Conservation (phyloP, 805 yeast genomes). For the Kodamaea lidongshanica region DNA sequence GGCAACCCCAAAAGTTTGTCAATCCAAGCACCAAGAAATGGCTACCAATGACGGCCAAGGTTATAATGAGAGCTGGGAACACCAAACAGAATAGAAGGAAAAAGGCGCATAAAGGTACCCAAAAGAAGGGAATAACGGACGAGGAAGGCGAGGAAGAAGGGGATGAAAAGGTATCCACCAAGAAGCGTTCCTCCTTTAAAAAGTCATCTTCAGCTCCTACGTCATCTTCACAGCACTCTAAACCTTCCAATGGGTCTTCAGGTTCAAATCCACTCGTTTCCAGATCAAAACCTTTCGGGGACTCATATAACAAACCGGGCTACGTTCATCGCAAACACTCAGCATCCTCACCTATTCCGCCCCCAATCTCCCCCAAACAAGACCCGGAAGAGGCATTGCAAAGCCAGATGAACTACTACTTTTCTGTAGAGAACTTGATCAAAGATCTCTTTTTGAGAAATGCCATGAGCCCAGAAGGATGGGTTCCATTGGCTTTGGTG, state of each 20-base stretch:
- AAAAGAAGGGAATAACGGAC: conserved; percentile 7
- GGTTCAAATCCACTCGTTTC: conserved; percentile 17
- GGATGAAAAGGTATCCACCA: conserved; percentile 2
- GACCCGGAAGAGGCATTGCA: conserved; percentile 40
- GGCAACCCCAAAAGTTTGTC: conserved; percentile 28
- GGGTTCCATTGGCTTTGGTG: conserved; percentile 56
- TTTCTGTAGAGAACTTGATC: conserved; percentile 78
- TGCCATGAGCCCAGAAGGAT: conserved; percentile 74
- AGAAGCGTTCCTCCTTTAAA: no score
- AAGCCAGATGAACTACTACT: conserved; percentile 81
- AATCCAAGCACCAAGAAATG: conserved; percentile 39
- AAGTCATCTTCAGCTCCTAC: conserved; percentile 1
- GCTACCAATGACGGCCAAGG: conserved; percentile 42
- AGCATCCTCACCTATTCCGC: no score
- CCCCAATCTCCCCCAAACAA: conserved; percentile 43
- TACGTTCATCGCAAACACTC: no score
- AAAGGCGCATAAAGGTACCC: conserved; percentile 24
- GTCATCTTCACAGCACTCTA: conserved; percentile 1
- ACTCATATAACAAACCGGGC: no score
- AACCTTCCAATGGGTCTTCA: conserved; percentile 8
- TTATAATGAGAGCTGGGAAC: conserved; percentile 26
- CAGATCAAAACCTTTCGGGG: conserved; percentile 6
- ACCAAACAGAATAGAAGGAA: conserved; percentile 20
- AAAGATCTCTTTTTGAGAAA: conserved; percentile 79
- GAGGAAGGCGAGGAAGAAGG: conserved; percentile 8